Evolutionary conservation across 129 eudicot species (phyloP).

Genomic region (Erigeron canadensis): DNA sequence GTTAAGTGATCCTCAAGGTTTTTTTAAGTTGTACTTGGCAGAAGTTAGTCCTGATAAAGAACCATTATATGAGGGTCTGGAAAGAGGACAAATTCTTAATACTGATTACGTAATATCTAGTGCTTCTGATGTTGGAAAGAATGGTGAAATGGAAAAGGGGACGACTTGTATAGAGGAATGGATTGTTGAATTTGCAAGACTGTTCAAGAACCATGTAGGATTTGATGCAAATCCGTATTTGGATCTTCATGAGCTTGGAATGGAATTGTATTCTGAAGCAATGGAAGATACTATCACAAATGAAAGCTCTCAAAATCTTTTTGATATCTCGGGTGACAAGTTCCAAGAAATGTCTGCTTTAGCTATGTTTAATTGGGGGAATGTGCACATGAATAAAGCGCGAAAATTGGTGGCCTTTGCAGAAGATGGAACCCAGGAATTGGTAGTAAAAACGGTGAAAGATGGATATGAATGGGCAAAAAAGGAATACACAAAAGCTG

Average conservation of each 20-base stretch:
- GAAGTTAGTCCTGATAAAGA: slow-evolving; percentile 82
- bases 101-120: slow-evolving; percentile 22
- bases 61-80: slow-evolving; percentile 59
- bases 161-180: slow-evolving; percentile 61
- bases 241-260: slow-evolving; percentile 90
- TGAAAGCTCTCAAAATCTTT: slow-evolving; percentile 71
- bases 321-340: slow-evolving; percentile 62
- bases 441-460: slow-evolving; percentile 44
- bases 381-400: slow-evolving; percentile 89
- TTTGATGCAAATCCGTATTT: slow-evolving; percentile 79
- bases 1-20: slow-evolving; percentile 51
- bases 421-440: slow-evolving; percentile 56
- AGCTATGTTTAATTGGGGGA: slow-evolving; percentile 85
- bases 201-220: slow-evolving; percentile 91
- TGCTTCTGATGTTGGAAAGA: slow-evolving; percentile 24
- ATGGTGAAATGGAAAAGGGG: slow-evolving; percentile 27
- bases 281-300: slow-evolving; percentile 71
- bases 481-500: slow-evolving; percentile 71
- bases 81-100: slow-evolving; percentile 16
- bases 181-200: slow-evolving; percentile 75
- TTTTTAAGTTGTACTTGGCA: slow-evolving; percentile 54
- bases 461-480: slow-evolving; percentile 72
- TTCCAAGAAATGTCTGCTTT: slow-evolving; percentile 95
- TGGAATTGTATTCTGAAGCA: slow-evolving; percentile 83
- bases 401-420: slow-evolving; percentile 50